Evolutionary conservation across 2,329 filamentous ascomycete species (phyloP).

Genomic region (Colletotrichum sp.): DNA sequence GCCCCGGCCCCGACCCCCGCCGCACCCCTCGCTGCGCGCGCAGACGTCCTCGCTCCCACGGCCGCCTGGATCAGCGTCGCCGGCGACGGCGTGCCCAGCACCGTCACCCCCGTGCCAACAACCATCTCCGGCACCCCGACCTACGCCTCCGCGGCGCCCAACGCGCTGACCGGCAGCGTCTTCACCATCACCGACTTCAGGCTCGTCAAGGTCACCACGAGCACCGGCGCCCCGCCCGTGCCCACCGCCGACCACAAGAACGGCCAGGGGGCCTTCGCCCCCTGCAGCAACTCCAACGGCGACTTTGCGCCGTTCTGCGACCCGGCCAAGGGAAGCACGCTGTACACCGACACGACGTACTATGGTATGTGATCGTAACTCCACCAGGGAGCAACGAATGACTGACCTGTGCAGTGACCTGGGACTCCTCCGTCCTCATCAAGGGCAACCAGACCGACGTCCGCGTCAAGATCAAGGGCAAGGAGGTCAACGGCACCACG

Average conservation of each 20-base stretch:
- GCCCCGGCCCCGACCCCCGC: constrained; percentile 29
- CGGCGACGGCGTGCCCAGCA: constrained; percentile 49
- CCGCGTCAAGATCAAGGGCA: constrained; percentile 36
- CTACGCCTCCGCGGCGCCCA: constrained; percentile 42
- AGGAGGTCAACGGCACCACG: constrained; percentile 44
- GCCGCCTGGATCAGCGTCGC: constrained; percentile 58
- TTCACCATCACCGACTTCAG: constrained; percentile 40
- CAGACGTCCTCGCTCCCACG: constrained; percentile 32
- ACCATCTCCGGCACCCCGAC: constrained; percentile 50
- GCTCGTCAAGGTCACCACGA: constrained; percentile 41
- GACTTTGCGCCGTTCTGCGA: constrained; percentile 56
- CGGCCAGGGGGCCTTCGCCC: constrained; percentile 52
- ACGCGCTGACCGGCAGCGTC: constrained; percentile 51
- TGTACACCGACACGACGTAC: constrained; percentile 53
- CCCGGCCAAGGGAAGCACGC: constrained; percentile 45
- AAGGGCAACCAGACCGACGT: constrained; percentile 39
- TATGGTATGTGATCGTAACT: constrained; percentile 45
- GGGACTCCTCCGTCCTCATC: constrained; percentile 59
- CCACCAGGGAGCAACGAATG: not conserved
- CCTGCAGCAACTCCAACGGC: constrained; percentile 54
- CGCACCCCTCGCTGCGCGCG: constrained; percentile 21
- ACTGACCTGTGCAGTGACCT: constrained; percentile 51
- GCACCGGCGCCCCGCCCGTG: constrained; percentile 46
- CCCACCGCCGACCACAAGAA: constrained; percentile 46
- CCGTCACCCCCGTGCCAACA: constrained; percentile 53